Evolutionary conservation across 164 flowering plant genomes (phyloP), one percentile per base, ranked within the genome.

Genomic region (Malania oleifera): DNA sequence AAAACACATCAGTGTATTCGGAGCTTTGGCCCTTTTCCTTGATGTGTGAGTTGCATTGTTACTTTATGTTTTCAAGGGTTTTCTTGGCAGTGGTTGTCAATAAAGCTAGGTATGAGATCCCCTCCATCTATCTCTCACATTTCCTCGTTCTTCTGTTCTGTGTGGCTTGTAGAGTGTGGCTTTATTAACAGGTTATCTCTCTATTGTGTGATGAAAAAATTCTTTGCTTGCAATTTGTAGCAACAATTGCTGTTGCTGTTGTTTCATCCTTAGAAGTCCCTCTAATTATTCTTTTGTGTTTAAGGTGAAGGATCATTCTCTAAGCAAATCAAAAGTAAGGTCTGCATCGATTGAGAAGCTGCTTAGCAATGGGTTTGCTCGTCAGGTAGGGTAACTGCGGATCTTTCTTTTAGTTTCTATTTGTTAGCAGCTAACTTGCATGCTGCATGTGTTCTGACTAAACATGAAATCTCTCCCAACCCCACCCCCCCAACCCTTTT

Each of bases 301-400:
- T 59, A 77, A 83, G 87, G 83, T 37, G 44, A 67, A 67, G 59
- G 69, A 67, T 62, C 60, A 64, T 50, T 63, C 59, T 3, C 57
- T 58, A 37, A 27, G 55, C 13, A 75, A 74, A 67, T 61, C 77
- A 65, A 61, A 62, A 56, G 61, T 28, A 35, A 51, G 67, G 11
- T 35, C 56, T 52, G 57, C 65, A 62, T 78, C 89, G 15, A 72
- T 80, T 54, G 75, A 80, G 70, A 83, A 84, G 71, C 74, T 85
- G 48, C 85, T 84, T 15, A 69, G 78, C 70, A 92, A 83, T 70
- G 71, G 73, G 11, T 89, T 89, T 76, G 85, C 87, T 46, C 84
- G 78, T 52, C 96, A 85, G 93, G 98, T 89, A 72, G 50, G 61
- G n/a, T 13, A 6, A n/a, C 8, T 29, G 22, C 34, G 14, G 59